Evolutionary conservation across 208 protist genomes (phyloP).

Genomic region (Crithidia thermophila): DNA sequence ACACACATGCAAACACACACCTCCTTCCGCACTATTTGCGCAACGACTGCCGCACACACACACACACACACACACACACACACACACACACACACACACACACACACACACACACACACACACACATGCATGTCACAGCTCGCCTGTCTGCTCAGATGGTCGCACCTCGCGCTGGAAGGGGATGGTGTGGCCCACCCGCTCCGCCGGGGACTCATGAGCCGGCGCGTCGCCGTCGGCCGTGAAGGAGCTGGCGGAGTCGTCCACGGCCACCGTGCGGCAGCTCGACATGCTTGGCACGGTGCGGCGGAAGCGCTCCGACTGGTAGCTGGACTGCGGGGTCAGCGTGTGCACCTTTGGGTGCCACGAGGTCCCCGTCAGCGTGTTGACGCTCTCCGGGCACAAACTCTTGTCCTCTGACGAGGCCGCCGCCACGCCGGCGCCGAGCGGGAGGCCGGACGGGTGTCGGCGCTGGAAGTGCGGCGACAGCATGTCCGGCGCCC

Average conservation of each 20-base stretch:
- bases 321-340: slow-evolving; percentile 14
- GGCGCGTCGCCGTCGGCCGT: background rate
- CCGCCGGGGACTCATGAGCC: background rate
- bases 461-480: background rate
- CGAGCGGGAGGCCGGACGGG: background rate
- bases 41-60: no score
- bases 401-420: background rate
- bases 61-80: no score
- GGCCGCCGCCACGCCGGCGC: background rate
- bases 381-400: background rate
- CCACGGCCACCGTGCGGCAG: slow-evolving; percentile 12
- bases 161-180: background rate
- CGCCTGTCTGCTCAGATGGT: background rate
- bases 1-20: no score
- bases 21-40: no score
- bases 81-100: no score
- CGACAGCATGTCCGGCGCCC: background rate
- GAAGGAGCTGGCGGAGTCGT: background rate
- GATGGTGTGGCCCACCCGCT: background rate
- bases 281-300: slow-evolving; percentile 6
- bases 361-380: background rate
- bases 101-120: no score
- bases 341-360: slow-evolving; percentile 12
- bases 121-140: background rate
- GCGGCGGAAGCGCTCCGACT: background rate